A percentile compares a stretch with the other conserved stretches of the same genome.
Conservation (phyloP, 2,329 filamentous ascomycete genomes). For the Colletotrichum tabaci region DNA sequence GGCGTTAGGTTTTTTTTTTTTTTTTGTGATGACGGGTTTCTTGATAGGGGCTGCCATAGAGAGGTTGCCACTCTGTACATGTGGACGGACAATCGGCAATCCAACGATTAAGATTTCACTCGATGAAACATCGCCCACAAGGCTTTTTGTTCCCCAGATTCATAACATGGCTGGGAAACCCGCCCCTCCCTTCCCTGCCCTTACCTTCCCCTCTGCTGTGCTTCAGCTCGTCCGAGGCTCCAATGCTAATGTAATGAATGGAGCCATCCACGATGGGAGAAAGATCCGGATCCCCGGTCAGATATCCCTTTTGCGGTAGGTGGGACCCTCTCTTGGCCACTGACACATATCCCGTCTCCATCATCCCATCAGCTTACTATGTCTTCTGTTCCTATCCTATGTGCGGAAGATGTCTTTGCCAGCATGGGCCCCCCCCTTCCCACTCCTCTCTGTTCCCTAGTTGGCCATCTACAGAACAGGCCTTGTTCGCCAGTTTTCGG, state of each 20-base stretch:
- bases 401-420: slow-evolving; percentile 17
- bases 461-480: slow-evolving; percentile 21
- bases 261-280: not conserved
- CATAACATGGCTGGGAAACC: not conserved
- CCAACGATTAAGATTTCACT: not conserved
- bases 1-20: not conserved
- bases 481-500: not conserved
- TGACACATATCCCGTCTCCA: not conserved
- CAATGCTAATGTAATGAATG: no score
- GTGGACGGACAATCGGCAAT: not conserved
- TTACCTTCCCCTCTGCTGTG: no score
- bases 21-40: not conserved
- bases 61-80: not conserved
- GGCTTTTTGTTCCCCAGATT: slow-evolving; percentile 19
- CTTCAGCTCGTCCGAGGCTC: no score
- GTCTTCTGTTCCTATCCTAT: not conserved
- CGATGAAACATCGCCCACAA: slow-evolving; percentile 5
- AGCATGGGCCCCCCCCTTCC: not conserved
- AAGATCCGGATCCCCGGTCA: slow-evolving; percentile 7
- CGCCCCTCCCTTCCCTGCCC: slow-evolving; percentile 5
- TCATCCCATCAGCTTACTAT: not conserved
- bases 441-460: not conserved
- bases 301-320: slow-evolving; percentile 13
- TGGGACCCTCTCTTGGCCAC: slow-evolving; percentile 2
- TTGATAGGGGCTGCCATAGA: not conserved